phyloP scores from a whole-genome alignment of 164 flowering plant species.

The Umbilicus rupestris region DNA sequence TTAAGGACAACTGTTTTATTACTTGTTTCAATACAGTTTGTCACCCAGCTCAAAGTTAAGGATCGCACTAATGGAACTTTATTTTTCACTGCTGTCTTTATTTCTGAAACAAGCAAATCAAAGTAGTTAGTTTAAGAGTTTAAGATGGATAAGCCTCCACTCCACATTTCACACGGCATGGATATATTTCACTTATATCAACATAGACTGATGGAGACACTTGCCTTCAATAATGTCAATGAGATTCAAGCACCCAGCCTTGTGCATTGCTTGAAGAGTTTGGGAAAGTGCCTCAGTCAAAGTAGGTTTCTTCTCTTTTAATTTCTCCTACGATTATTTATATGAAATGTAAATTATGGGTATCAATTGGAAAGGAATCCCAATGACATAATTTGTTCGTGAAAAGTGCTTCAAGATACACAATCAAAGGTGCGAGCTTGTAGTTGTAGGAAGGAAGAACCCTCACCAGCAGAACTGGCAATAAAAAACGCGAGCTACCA shows the following conservation, averaged over 20 bases:
- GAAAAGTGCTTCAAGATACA: neutral
- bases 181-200: no score
- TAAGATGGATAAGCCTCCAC: neutral
- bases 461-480: constrained; percentile 90
- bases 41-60: constrained; percentile 83
- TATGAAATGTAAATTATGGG: neutral
- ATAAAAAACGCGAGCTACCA: constrained; percentile 67
- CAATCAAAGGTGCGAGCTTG: constrained; percentile 12
- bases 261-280: constrained; percentile 83
- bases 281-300: constrained; percentile 65
- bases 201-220: constrained; percentile 12
- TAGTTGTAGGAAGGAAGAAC: neutral
- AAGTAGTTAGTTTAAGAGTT: neutral
- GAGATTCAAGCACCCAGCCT: constrained; percentile 84
- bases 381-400: neutral
- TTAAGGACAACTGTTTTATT: constrained; percentile 76
- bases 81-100: constrained; percentile 74
- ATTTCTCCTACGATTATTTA: constrained; percentile 56
- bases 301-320: constrained; percentile 95
- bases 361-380: neutral
- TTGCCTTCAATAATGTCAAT: constrained; percentile 79
- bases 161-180: neutral
- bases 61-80: constrained; percentile 99
- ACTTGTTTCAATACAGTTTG: constrained; percentile 88
- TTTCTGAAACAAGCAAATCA: constrained; percentile 35